These are phyloP conservation scores for Spergularia azorica DNA, from an alignment of 179 eudicot species.

Conservation along the genomic window DNA sequence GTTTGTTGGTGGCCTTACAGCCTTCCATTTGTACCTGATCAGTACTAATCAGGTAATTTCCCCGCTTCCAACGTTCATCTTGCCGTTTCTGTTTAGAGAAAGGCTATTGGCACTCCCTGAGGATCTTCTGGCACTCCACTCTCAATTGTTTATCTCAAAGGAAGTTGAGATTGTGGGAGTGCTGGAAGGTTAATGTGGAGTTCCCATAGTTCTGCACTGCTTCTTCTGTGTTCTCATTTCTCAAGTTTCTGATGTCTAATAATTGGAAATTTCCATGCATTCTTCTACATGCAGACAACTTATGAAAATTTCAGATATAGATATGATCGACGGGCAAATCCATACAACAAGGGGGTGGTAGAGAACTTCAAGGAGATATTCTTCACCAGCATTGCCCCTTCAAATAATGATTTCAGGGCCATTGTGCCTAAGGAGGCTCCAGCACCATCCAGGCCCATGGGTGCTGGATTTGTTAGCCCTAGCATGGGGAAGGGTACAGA, in stretches of 20 bases:
- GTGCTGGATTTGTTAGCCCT: conserved; percentile 83
- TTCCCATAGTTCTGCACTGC: too few species aligned
- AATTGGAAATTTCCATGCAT: not conserved
- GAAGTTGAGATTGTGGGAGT: too few species aligned
- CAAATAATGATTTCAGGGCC: conserved; percentile 58
- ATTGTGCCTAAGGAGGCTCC: conserved; percentile 36
- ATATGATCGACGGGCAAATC: conserved; percentile 61
- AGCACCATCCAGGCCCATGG: conserved; percentile 45
- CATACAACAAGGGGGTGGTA: conserved; percentile 58
- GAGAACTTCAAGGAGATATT: conserved; percentile 62
- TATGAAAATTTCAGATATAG: conserved; percentile 74
- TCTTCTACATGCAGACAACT: conserved; percentile 58
- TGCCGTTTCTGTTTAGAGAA: too few species aligned
- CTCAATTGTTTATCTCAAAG: too few species aligned
- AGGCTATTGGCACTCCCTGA: too few species aligned
- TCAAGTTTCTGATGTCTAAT: not conserved
- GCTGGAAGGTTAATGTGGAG: too few species aligned
- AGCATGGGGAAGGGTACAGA: conserved; percentile 82
- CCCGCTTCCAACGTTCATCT: not conserved
- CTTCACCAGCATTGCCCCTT: conserved; percentile 45
- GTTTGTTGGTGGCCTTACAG: conserved; percentile 90
- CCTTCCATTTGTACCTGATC: conserved; percentile 75
- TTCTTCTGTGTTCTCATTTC: not conserved
- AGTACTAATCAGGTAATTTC: conserved; percentile 66
- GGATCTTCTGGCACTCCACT: too few species aligned